These are phyloP conservation scores for Phaeoacremonium minimum DNA, from an alignment of 2,329 filamentous ascomycete species.

Conservation along the genomic window DNA sequence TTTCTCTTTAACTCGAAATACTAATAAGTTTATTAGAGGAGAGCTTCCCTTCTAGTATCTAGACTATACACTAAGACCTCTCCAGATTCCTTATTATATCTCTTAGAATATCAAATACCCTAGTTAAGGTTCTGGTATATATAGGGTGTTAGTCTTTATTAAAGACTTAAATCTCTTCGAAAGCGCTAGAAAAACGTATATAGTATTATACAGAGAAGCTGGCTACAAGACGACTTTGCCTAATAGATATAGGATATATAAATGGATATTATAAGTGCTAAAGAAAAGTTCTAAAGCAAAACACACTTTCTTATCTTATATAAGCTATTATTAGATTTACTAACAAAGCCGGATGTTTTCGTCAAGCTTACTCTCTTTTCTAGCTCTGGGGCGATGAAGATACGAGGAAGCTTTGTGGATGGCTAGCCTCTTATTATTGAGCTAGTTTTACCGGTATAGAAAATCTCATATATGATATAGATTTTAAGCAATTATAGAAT, in stretches of 20 bases:
- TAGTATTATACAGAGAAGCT: conserved; percentile 13
- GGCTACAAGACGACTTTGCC: neutral
- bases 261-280: neutral
- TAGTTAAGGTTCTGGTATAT: conserved; percentile 46
- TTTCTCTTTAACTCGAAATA: too few relatives aligned
- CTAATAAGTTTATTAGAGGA: conserved; percentile 32
- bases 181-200: conserved; percentile 19
- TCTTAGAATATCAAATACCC: conserved; percentile 39
- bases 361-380: neutral
- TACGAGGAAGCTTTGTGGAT: neutral
- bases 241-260: neutral
- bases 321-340: neutral
- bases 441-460: too few relatives aligned
- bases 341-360: neutral
- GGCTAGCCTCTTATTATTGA: neutral
- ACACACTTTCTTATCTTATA: neutral
- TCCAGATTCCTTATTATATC: conserved; percentile 46
- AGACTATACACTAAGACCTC: conserved; percentile 52
- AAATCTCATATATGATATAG: too few relatives aligned
- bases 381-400: neutral
- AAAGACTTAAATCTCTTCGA: conserved; percentile 12
- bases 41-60: conserved; percentile 62
- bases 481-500: too few relatives aligned
- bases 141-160: conserved; percentile 33
- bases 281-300: neutral